Conservation (phyloP, 371 early-diverging fungal species). For the Phascolomyces articulosus region DNA sequence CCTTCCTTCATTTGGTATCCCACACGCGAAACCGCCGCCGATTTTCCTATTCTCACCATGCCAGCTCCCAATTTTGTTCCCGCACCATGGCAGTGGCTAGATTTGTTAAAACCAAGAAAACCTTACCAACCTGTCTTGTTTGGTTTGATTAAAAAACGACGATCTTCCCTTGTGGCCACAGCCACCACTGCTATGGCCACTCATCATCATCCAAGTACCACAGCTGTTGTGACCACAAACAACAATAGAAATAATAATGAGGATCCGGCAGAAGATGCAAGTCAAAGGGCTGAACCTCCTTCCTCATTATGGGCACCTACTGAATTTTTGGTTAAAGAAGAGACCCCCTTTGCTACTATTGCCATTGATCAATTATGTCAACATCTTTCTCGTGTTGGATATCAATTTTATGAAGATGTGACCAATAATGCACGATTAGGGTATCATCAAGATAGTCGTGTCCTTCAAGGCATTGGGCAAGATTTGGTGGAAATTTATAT, state of each 20-base stretch:
- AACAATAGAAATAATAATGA: not conserved
- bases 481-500: conserved; percentile 24
- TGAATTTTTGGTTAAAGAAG: not conserved
- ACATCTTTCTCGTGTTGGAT: conserved; percentile 22
- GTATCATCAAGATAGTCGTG: conserved; percentile 22
- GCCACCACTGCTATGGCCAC: not conserved
- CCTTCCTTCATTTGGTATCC: conserved; percentile 23
- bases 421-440: conserved; percentile 13
- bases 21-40: not conserved
- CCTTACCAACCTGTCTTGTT: conserved; percentile 28
- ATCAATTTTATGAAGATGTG: conserved; percentile 28
- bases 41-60: conserved; percentile 17
- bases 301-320: not conserved
- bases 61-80: conserved; percentile 28
- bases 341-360: conserved; percentile 20
- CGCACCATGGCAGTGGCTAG: conserved; percentile 35
- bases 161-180: not conserved
- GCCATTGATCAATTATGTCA: conserved; percentile 17
- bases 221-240: too few relatives aligned
- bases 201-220: too few relatives aligned
- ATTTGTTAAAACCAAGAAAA: conserved; percentile 23
- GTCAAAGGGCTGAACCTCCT: conserved; percentile 7
- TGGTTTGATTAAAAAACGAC: conserved; percentile 19
- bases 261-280: conserved; percentile 1
- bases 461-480: conserved; percentile 21